Base-by-base conservation (phyloP, 1,284 basidiomycete species). In the Moniliella sp. region DNA sequence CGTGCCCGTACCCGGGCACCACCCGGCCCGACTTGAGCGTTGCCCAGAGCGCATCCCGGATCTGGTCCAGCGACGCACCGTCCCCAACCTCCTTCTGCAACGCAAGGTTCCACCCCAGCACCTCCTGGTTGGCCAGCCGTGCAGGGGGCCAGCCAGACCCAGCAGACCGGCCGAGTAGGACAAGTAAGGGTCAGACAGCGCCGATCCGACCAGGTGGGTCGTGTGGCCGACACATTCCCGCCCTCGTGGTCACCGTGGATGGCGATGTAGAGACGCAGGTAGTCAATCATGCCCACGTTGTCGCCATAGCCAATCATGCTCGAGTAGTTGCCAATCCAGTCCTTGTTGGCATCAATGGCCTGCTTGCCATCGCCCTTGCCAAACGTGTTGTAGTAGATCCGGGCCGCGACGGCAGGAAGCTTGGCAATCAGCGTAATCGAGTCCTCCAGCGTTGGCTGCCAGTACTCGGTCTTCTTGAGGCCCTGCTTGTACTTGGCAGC, bases 201-300 rank as follows among this genome's bases (percentile, higher is more conserved):
- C 88, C 38, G 86, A 93, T 40, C 86, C 88, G 59, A 94, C 88
- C 31, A 97, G 71, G 69, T 94, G 80, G 34, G 80, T 23, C 26
- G 64, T 62, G 59, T 65, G 64, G 82, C 82, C 36, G 88, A 94
- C 43, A 97, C 88, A 59, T 94, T 94, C 33, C 88, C 88, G 62
- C 88, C 88, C 66, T 94, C 86, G 66, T 94, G 86, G 64, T 94
- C 86, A 71, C 72, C 77, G 72, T 97, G 88, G 58, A 97, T 88
- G 56, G 84, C 88, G 65, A 94, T 76, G 71, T 94, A 97, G 40
- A 94, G 72, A 51, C 88, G 74, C 64, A 94, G 74, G 45, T 93
- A 73, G 66, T 97, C 88, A 43, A 88, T 79, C 49, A 97, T 93
- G 35, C 73, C 76, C 39, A 71, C 65, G 52, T 83, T 79, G 46